Percentiles rank a stretch among this genome's conserved stretches.
Evolutionary conservation across 2,329 filamentous ascomycete species (phyloP).

Genomic region (Phialemonium atrogriseum): DNA sequence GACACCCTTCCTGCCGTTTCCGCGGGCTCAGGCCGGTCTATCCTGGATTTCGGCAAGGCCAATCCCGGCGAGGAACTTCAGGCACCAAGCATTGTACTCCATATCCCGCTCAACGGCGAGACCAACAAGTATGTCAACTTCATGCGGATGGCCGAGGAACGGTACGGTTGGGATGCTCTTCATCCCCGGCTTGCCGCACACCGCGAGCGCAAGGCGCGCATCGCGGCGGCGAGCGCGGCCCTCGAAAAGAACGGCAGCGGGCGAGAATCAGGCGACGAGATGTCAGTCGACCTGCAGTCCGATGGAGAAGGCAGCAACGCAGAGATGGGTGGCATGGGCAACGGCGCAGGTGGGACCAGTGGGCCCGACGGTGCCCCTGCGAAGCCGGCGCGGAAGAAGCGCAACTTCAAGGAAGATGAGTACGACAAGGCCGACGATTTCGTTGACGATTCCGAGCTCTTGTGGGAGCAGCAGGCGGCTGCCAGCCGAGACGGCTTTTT

Average conservation of each 20-base stretch:
- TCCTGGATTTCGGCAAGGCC: constrained; percentile 53
- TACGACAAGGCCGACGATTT: constrained; percentile 80
- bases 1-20: constrained; percentile 30
- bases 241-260: constrained; percentile 67
- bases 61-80: constrained; percentile 49
- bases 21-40: constrained; percentile 39
- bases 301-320: constrained; percentile 74
- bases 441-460: constrained; percentile 85
- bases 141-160: constrained; percentile 84
- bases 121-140: constrained; percentile 94
- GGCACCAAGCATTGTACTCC: constrained; percentile 73
- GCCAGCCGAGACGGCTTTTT: constrained; percentile 96
- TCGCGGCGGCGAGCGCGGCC: constrained; percentile 80
- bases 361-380: constrained; percentile 52
- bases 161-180: constrained; percentile 88
- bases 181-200: constrained; percentile 87
- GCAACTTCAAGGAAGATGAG: constrained; percentile 72
- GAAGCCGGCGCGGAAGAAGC: constrained; percentile 66
- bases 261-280: constrained; percentile 69
- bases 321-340: constrained; percentile 69
- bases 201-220: constrained; percentile 76
- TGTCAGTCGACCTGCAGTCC: constrained; percentile 65
- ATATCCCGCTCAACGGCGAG: constrained; percentile 71
- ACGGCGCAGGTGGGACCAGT: constrained; percentile 41
- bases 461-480: constrained; percentile 93